Base-by-base conservation (phyloP, 306 rosid species). In the Amphicarpaea edgeworthii region DNA sequence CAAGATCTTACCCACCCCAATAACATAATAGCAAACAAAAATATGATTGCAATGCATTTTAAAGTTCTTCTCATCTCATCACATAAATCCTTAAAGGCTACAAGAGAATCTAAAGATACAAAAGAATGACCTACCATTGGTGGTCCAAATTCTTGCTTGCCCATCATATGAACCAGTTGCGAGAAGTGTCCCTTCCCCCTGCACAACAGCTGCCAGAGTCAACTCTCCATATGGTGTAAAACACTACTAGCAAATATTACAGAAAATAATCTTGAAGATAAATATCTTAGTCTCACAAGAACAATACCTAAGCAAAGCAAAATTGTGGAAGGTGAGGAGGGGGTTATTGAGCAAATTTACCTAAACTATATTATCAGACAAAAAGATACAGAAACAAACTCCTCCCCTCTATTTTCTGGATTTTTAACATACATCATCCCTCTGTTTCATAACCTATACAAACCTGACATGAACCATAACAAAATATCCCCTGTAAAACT, bases 151-250 rank as follows among this genome's bases (percentile, higher is more conserved):
- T 90, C 98, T 87, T 79, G 98, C 98, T 77, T 94, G 97, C 72
- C 98, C 98, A 74, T 94, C 98, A 58, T 90, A 91, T 1, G 97
- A 92, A 83, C 98, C 98, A 26, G 98, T 94, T 68, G 98, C 98
- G 73, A 94, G 97, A 70, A 92, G 88, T 10, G 96, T 86, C 68
- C 96, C 98, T 68, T 94, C 97, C 59, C 88, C 95, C 97, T 94
- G 84, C 20, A 76, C 38, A 20, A 71, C 34, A 60, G 54, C 37
- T 34, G 10, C 15, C 68, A 77, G 42, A 59, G 14, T 63, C 9
- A 79, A 58, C 47, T n/a, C 66, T 47, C 12, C 61, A 67, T 59
- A 24, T 1, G 42, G 49, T 37, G 40, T 73, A 32, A 62, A 57
- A 57, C 64, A 63, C 47, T 12, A 65, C 43, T 32, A 53, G 28